Conservation (phyloP, 129 eudicot genomes). For the Chrysanthemum makinoi region DNA sequence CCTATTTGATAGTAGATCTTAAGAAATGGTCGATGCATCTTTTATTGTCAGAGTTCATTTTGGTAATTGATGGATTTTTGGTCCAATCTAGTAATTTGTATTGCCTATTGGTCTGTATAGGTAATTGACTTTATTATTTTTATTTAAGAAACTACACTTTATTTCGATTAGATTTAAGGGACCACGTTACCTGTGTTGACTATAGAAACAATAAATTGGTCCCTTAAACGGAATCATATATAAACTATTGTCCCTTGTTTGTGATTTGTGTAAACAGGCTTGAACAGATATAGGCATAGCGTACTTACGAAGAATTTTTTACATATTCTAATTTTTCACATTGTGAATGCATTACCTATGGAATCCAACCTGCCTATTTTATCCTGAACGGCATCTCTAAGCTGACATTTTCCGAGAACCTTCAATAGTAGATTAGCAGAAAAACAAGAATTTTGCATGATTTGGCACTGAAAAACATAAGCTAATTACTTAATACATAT, state of each 20-base stretch:
- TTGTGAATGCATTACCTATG: slow-evolving; percentile 34
- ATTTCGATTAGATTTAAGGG: background rate
- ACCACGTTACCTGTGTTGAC: too few species aligned
- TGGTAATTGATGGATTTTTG: too few species aligned
- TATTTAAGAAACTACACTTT: background rate
- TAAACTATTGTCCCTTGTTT: background rate
- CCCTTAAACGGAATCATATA: background rate
- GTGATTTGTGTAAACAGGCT: background rate
- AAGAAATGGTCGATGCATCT: too few species aligned
- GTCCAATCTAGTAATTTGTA: too few species aligned
- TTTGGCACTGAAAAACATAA: background rate
- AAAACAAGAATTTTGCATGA: background rate
- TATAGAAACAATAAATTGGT: background rate
- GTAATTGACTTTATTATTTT: too few species aligned
- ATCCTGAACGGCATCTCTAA: slow-evolving; percentile 45
- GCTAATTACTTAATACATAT: slow-evolving; percentile 1
- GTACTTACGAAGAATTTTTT: background rate
- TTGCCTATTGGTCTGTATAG: too few species aligned
- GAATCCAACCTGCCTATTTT: slow-evolving; percentile 47
- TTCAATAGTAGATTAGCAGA: slow-evolving; percentile 22
- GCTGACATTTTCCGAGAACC: slow-evolving; percentile 63
- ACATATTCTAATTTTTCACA: background rate
- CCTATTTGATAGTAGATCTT: too few species aligned
- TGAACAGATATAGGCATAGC: background rate
- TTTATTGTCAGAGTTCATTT: too few species aligned